Base-by-base conservation (phyloP, 495 filamentous ascomycete species). In the Penicillium coprophilum region DNA sequence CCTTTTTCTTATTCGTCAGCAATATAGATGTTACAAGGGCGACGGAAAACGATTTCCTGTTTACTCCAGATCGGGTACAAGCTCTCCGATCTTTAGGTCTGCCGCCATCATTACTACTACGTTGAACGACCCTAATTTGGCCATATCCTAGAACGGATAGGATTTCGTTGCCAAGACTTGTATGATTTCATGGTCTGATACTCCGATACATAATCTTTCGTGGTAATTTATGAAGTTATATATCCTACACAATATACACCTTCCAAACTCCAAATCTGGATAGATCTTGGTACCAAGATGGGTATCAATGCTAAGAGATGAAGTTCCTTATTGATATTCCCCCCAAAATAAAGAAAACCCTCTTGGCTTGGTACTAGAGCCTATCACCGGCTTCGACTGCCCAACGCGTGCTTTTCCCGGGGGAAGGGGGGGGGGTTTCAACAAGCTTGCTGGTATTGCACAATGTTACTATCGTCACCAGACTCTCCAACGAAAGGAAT, bases 61-160 rank as follows among this genome's bases (percentile, higher is more conserved):
- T 32, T 44, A 15, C 9, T 21, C 44, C 46, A 60, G 51, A 60
- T 65, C 61, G 53, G 38, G 53, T 30, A 27, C 24, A 2, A 57
- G 17, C 6, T 50, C 27, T 59, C 53, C 53, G 57, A 45, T 32
- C 49, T n/a, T 39, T 45, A 47, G 49, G 52, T 59, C 55, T 55
- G 53, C 39, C 50, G 52, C 50, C 52, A 61, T 46, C 45, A 20
- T 41, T 46, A 50, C 31, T 67, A 56, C 58, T 49, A 58, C 59
- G 49, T 41, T 59, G 62, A 63, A 61, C 55, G 51, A 68, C 55
- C 55, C 49, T 60, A 11, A 57, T 55, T 44, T 43, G 57, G 46
- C 50, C 27, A 54, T 46, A 38, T 31, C 47, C 51, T 15, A 49
- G 31, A 56, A 27, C 30, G 38, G 20, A 38, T 12, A 13, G 15